Percentiles rank a stretch among this genome's conserved stretches.
Conservation (phyloP, 2,329 filamentous ascomycete species). For the Thielaviopsis populi region DNA sequence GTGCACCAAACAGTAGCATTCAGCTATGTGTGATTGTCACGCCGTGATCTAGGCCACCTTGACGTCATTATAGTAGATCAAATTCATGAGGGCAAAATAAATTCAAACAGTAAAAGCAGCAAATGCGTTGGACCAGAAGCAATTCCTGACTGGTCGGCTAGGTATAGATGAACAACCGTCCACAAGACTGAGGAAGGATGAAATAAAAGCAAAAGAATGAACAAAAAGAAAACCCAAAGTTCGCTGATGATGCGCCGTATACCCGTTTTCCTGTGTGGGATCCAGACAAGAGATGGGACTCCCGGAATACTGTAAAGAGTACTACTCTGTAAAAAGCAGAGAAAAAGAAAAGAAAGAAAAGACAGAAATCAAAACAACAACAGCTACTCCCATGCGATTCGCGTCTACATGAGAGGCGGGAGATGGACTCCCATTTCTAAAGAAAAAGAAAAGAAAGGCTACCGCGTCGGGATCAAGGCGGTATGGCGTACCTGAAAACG, state of each 20-base stretch:
- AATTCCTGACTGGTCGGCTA: neutral
- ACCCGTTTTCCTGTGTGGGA: neutral
- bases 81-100: neutral
- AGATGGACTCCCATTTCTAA: neutral
- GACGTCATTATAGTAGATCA: neutral
- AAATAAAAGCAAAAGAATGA: neutral
- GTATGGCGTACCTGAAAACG: neutral
- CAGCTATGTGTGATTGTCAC: too few species aligned
- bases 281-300: neutral
- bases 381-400: neutral
- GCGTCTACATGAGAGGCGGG: neutral
- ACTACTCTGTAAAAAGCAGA: neutral
- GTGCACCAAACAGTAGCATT: too few species aligned
- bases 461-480: neutral
- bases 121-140: neutral
- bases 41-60: neutral
- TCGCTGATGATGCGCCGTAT: slow-evolving; percentile 5
- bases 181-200: neutral
- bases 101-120: neutral
- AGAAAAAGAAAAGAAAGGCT: neutral
- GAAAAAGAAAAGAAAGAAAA: neutral
- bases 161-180: slow-evolving; percentile 3
- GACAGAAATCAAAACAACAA: neutral
- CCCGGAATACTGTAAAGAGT: neutral
- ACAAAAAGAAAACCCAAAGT: neutral